Evolutionary conservation across 2,329 filamentous ascomycete genomes (phyloP).

Genomic region (Ceratocystis alfenasii): DNA sequence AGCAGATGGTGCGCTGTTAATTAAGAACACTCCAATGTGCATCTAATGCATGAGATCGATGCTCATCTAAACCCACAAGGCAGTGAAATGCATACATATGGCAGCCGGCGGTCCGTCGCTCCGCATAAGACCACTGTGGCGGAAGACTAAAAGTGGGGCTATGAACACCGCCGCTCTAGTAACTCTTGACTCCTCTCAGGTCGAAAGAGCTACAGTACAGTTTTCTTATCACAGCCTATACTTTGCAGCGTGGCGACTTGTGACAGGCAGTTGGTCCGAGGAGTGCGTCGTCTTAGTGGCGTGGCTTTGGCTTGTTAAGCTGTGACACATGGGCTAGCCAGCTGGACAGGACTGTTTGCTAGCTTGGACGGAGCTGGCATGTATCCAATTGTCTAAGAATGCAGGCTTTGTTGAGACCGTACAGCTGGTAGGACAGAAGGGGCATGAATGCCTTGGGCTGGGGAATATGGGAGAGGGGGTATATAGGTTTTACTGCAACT

Average conservation of each 20-base stretch:
- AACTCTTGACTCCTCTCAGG: background rate
- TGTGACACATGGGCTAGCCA: background rate
- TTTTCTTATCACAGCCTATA: background rate
- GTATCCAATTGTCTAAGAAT: background rate
- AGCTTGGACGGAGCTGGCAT: background rate
- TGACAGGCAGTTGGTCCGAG: background rate
- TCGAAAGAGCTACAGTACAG: no score
- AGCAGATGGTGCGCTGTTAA: background rate
- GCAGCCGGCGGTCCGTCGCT: background rate
- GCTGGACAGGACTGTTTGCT: background rate
- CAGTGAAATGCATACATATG: conserved; percentile 9
- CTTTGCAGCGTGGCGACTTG: background rate
- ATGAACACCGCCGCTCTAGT: background rate
- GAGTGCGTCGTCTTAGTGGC: background rate
- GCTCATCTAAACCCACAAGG: conserved; percentile 2
- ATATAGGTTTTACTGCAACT: no score
- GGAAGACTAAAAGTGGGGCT: background rate
- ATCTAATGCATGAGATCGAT: background rate
- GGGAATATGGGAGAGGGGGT: no score
- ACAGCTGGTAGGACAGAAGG: background rate
- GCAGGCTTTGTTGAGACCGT: background rate
- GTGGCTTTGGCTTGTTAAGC: background rate
- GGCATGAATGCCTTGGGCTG: no score
- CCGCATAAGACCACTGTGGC: conserved; percentile 4
- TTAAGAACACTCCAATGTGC: background rate